A percentile compares a stretch with the other conserved stretches of the same genome.
Evolutionary conservation across 768 basidiomycete species (phyloP).

Genomic region (Boletus eberwhitei): DNA sequence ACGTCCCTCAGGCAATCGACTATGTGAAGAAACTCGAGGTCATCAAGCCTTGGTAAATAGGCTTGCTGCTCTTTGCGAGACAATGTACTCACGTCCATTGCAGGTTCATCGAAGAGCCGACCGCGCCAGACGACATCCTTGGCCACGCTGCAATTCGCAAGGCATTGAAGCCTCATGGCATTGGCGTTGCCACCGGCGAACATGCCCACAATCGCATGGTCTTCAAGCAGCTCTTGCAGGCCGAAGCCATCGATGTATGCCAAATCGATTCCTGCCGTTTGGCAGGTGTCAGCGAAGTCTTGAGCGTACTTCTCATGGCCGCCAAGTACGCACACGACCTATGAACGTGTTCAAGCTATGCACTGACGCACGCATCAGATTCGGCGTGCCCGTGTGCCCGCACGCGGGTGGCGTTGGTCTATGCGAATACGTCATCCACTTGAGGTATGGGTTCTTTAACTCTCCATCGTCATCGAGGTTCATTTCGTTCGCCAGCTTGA

Average conservation of each 20-base stretch:
- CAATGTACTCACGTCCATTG: not conserved
- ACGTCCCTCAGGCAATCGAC: constrained; percentile 88
- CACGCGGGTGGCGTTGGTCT: constrained; percentile 96
- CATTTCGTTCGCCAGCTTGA: constrained; percentile 50
- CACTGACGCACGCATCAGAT: constrained; percentile 42
- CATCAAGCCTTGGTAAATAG: constrained; percentile 78
- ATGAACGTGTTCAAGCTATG: not conserved
- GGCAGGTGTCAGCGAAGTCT: constrained; percentile 93
- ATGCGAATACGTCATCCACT: constrained; percentile 89
- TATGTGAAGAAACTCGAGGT: constrained; percentile 78
- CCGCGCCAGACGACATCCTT: constrained; percentile 91
- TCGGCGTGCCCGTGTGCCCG: constrained; percentile 88
- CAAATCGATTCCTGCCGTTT: constrained; percentile 95
- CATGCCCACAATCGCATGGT: constrained; percentile 96
- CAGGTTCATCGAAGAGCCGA: constrained; percentile 97
- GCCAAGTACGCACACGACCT: constrained; percentile 58
- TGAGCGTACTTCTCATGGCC: constrained; percentile 89
- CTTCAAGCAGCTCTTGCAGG: constrained; percentile 94
- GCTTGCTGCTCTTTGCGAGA: not conserved
- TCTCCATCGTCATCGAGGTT: not conserved
- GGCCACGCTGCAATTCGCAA: constrained; percentile 85
- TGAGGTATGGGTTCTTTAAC: constrained; percentile 41
- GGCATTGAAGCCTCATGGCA: constrained; percentile 75
- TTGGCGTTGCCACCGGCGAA: constrained; percentile 95
- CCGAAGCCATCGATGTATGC: constrained; percentile 89